Percentiles rank a stretch among this genome's conserved stretches.
These are phyloP conservation scores for Euphorbia tirucalli DNA, from an alignment of 345 rosid species.

Conservation along the genomic window DNA sequence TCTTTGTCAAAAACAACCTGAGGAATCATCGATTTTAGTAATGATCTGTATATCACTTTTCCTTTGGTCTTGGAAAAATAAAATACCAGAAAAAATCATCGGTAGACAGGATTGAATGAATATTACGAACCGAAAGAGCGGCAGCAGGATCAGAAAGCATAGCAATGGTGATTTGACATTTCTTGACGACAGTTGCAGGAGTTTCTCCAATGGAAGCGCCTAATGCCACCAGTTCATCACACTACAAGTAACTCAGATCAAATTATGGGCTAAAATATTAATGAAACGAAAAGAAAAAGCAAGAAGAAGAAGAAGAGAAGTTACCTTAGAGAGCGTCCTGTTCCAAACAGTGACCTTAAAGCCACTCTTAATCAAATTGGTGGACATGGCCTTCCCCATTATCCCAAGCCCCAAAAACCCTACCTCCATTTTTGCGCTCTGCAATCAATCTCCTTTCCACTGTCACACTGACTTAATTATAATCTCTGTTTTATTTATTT, in stretches of 20 bases:
- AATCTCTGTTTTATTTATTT: not conserved
- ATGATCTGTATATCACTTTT: not conserved
- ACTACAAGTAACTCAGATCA: slow-evolving; percentile 41
- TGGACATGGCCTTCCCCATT: slow-evolving; percentile 95
- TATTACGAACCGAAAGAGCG: slow-evolving; percentile 62
- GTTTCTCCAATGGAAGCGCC: slow-evolving; percentile 79
- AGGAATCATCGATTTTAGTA: slow-evolving; percentile 9
- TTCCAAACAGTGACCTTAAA: slow-evolving; percentile 97
- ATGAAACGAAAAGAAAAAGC: not conserved
- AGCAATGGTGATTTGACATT: slow-evolving; percentile 80
- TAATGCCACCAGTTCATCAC: slow-evolving; percentile 79
- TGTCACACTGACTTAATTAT: not conserved
- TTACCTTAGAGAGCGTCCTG: slow-evolving; percentile 86
- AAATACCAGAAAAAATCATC: not conserved
- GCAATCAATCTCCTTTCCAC: slow-evolving; percentile 11
- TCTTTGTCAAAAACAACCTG: slow-evolving; percentile 87
- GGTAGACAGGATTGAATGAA: not conserved
- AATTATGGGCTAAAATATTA: slow-evolving; percentile 1
- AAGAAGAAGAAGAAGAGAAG: not conserved
- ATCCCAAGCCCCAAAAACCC: slow-evolving; percentile 94
- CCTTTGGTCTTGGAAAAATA: not conserved
- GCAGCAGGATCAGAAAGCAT: slow-evolving; percentile 92
- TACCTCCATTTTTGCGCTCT: slow-evolving; percentile 58
- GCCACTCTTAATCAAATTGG: slow-evolving; percentile 73
- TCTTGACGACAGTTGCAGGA: slow-evolving; percentile 83